Base-by-base conservation (phyloP, 768 basidiomycete genomes). In the Naganishia kalamii region DNA sequence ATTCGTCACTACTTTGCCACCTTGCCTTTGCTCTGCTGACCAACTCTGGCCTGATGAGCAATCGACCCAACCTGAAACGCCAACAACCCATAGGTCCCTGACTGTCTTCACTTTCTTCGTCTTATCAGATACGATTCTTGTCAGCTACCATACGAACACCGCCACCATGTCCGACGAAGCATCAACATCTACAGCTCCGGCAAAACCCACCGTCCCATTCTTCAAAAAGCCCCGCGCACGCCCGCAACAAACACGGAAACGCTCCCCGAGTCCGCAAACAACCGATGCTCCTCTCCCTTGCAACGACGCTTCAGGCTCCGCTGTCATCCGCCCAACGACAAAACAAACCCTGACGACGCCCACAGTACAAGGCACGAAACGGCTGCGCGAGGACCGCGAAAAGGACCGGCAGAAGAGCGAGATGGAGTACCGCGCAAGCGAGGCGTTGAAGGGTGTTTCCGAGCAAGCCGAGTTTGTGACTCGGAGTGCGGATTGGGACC, bases 381-480 rank as follows among this genome's bases (percentile, higher is more conserved):
- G 86, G 44, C 84, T 84, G 21, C 78, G 80, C 0, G 79, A 82
- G 11, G 70, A 70, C n/a, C 41, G 49, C 30, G 62, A 44, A 82
- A 79, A 23, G 66, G 70, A 27, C 71, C 72, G 10, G 52, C 75
- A 48, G 72, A 72, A 25, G 83, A 85, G 44, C 82, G 54, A 57
- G 32, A 57, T 57, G 54, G 54, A 81, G 60, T 85, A 86, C 8
- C 81, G 78, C 49, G 83, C 82, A 0, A 75, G 75, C 72, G 79
- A 66, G 79, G 81, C 64, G 79, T 80, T 67, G 35, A 57, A 57
- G 37, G 32, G 54, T 12, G 68, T 60, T 29, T 59, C 51, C 48
- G 49, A 86, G 85, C 60, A 86, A 86, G 75, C 85, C 88, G 68
- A 88, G 87, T 77, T 89, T 86, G 89, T 76, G 17, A 86, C 88